Conservation (phyloP, 495 filamentous ascomycete species). For the Lasiosphaeria hispida region DNA sequence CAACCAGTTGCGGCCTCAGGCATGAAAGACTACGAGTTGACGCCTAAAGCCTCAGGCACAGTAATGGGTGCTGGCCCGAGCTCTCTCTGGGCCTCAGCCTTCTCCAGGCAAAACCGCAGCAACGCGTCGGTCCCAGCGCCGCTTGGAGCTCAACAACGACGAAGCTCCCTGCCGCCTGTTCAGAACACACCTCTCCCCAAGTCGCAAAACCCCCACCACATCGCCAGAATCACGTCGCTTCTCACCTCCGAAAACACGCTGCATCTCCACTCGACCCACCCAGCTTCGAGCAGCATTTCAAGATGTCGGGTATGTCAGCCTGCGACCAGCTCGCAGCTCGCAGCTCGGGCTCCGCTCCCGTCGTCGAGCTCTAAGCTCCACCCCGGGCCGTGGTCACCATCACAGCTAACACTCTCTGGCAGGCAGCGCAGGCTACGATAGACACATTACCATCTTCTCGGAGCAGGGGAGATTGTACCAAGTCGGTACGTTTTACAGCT, state of each 20-base stretch:
- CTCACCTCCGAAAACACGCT: background rate
- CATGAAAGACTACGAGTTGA: background rate
- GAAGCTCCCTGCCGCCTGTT: conserved; percentile 31
- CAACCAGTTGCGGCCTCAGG: background rate
- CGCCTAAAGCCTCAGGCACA: conserved; percentile 22
- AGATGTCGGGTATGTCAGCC: conserved; percentile 45
- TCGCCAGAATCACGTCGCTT: conserved; percentile 1
- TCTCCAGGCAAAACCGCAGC: conserved; percentile 42
- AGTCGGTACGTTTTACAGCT: conserved; percentile 74
- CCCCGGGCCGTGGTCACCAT: conserved; percentile 9
- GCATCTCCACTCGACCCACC: background rate
- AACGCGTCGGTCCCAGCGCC: conserved; percentile 35
- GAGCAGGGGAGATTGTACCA: conserved; percentile 97
- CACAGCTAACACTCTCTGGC: conserved; percentile 28
- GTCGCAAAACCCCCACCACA: conserved; percentile 1
- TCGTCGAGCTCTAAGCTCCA: conserved; percentile 27
- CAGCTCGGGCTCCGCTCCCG: background rate
- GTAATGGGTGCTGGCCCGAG: background rate
- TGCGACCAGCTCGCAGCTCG: conserved; percentile 20
- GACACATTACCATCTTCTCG: conserved; percentile 99
- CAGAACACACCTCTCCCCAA: conserved; percentile 9
- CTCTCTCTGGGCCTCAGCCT: conserved; percentile 23
- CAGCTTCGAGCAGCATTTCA: conserved; percentile 28
- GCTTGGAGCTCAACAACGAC: conserved; percentile 32
- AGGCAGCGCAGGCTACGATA: conserved; percentile 96